These are phyloP conservation scores for Debaryomyces maramus DNA, from an alignment of 805 yeast genomes.

Conservation along the genomic window DNA sequence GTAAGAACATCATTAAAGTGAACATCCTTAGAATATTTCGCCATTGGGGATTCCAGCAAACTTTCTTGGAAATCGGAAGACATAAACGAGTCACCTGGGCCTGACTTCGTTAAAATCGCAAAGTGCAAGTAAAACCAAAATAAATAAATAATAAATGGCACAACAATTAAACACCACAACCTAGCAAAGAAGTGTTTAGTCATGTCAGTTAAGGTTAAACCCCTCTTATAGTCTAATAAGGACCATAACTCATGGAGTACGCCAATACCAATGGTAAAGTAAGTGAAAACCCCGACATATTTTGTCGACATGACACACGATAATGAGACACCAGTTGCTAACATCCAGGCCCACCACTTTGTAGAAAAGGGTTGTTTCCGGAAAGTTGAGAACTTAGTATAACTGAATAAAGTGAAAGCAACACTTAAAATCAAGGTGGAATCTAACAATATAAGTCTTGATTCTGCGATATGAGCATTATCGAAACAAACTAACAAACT, in stretches of 20 bases:
- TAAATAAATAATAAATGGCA: slow-evolving; percentile 81
- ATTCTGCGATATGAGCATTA: slow-evolving; percentile 87
- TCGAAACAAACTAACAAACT: slow-evolving; percentile 77
- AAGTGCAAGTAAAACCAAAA: slow-evolving; percentile 94
- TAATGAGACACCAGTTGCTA: slow-evolving; percentile 77
- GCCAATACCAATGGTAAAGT: slow-evolving; percentile 81
- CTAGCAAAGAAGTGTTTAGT: slow-evolving; percentile 75
- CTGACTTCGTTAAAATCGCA: slow-evolving; percentile 75
- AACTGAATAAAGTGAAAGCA: slow-evolving; percentile 74
- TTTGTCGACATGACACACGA: slow-evolving; percentile 94
- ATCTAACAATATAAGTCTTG: slow-evolving; percentile 87
- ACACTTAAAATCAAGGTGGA: slow-evolving; percentile 84
- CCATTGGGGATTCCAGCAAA: slow-evolving; percentile 76
- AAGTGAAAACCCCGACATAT: slow-evolving; percentile 94
- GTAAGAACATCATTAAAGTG: slow-evolving; percentile 77
- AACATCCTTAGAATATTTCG: slow-evolving; percentile 67
- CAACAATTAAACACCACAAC: slow-evolving; percentile 63
- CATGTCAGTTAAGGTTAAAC: slow-evolving; percentile 58
- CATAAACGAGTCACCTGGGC: slow-evolving; percentile 96
- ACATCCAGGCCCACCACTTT: slow-evolving; percentile 87
- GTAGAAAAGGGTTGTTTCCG: slow-evolving; percentile 64
- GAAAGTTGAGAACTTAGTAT: slow-evolving; percentile 72
- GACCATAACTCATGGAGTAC: slow-evolving; percentile 88
- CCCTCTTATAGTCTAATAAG: slow-evolving; percentile 68
- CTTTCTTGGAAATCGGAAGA: slow-evolving; percentile 94